These are phyloP conservation scores for Sphagnum magellanicum DNA, from an alignment of 228 moss, liverwort and hornwort genomes.

Conservation along the genomic window DNA sequence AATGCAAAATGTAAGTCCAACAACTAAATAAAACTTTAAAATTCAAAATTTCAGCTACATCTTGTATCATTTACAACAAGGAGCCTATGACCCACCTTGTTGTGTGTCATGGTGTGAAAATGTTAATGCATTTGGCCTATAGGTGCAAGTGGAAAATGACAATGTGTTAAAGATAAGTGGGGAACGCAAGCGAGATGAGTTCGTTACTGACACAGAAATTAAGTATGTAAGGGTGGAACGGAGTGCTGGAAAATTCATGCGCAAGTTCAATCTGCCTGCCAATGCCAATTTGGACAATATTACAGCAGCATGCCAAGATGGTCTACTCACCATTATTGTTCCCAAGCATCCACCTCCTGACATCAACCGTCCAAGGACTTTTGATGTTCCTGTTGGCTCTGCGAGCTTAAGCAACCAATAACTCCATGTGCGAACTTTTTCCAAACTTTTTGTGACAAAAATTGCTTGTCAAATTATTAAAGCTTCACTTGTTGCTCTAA, in stretches of 20 bases:
- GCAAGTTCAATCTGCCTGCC: conserved; percentile 66
- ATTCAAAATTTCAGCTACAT: too few relatives aligned
- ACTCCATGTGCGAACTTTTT: neutral
- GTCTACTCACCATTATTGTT: conserved; percentile 75
- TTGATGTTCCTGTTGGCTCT: conserved; percentile 67
- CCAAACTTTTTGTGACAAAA: too few relatives aligned
- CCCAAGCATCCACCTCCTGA: conserved; percentile 62
- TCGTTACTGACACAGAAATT: conserved; percentile 51
- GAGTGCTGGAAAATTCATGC: conserved; percentile 71
- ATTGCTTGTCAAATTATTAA: too few relatives aligned
- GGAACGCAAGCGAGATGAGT: conserved; percentile 61
- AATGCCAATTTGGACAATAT: conserved; percentile 75
- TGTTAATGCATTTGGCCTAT: neutral
- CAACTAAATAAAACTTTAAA: too few relatives aligned
- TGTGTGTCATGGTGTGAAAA: too few relatives aligned
- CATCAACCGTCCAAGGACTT: conserved; percentile 57
- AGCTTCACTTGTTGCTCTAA: too few relatives aligned
- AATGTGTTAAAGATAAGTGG: conserved; percentile 72
- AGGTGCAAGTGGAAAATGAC: conserved; percentile 89
- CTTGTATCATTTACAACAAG: too few relatives aligned
- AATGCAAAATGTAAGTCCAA: too few relatives aligned
- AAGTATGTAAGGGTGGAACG: conserved; percentile 78
- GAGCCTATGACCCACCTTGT: too few relatives aligned
- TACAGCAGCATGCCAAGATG: conserved; percentile 67
- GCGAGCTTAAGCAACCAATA: conserved; percentile 21